These are phyloP conservation scores for Cytospora mali DNA, from an alignment of 2,329 filamentous ascomycete genomes.

Conservation along the genomic window DNA sequence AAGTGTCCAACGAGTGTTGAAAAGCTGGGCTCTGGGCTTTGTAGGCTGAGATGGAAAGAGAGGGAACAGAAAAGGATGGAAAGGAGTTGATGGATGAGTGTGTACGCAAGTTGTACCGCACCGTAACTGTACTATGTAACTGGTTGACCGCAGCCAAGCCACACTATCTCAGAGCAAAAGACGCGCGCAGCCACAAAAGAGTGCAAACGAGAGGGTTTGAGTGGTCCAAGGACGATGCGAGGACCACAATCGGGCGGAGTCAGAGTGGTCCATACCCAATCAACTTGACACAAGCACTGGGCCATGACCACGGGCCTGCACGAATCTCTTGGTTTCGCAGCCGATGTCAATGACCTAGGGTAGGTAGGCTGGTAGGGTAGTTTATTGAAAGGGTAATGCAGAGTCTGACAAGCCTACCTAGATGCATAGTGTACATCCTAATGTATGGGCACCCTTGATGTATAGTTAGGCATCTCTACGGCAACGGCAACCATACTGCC, in stretches of 20 bases:
- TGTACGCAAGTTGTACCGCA: not conserved
- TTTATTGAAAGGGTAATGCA: too few relatives aligned
- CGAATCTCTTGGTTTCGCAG: constrained; percentile 3
- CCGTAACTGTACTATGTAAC: too few relatives aligned
- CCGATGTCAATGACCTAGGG: not conserved
- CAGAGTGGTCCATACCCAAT: constrained; percentile 7
- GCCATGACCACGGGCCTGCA: constrained; percentile 8
- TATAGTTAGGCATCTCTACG: too few relatives aligned
- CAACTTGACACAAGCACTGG: constrained; percentile 16
- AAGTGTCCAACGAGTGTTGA: too few relatives aligned
- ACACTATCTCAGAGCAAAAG: not conserved
- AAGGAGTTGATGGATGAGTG: not conserved
- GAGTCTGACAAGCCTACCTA: too few relatives aligned
- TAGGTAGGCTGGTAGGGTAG: too few relatives aligned
- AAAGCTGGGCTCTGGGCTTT: too few relatives aligned
- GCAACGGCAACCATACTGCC: not conserved
- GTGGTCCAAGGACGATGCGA: constrained; percentile 5
- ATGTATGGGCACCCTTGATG: too few relatives aligned
- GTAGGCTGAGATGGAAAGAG: too few relatives aligned
- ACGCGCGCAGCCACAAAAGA: constrained; percentile 16
- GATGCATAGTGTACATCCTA: too few relatives aligned
- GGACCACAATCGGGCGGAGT: constrained; percentile 13
- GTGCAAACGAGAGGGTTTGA: not conserved
- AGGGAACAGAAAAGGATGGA: too few relatives aligned
- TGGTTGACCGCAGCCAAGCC: constrained; percentile 1